Evolutionary conservation across 495 filamentous ascomycete species (phyloP).

Genomic region (Penicillium turbatum): DNA sequence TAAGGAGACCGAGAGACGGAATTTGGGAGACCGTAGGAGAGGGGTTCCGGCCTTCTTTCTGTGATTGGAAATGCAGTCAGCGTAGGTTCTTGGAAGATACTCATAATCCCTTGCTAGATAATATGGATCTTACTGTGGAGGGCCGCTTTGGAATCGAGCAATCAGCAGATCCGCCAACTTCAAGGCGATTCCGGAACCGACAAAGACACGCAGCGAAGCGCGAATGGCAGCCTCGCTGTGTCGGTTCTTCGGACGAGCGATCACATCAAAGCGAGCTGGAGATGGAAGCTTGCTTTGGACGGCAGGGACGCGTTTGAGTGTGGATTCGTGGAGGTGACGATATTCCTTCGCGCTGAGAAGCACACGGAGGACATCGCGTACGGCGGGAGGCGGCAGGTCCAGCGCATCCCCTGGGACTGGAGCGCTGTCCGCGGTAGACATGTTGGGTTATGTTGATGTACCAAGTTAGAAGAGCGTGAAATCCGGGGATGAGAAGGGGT

Average conservation of each 20-base stretch:
- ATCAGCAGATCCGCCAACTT: slow-evolving; percentile 61
- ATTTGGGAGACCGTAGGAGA: slow-evolving; percentile 62
- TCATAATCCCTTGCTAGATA: neutral
- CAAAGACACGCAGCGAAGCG: slow-evolving; percentile 69
- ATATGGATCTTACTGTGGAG: slow-evolving; percentile 23
- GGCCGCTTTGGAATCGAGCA: slow-evolving; percentile 40
- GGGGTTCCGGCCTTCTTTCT: slow-evolving; percentile 45
- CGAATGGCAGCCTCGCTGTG: slow-evolving; percentile 78
- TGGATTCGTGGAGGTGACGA: slow-evolving; percentile 70
- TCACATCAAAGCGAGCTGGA: slow-evolving; percentile 50
- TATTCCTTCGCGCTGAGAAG: slow-evolving; percentile 84
- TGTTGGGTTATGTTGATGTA: slow-evolving; percentile 5
- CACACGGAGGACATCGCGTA: slow-evolving; percentile 75
- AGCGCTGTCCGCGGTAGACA: slow-evolving; percentile 14
- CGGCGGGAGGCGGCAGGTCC: slow-evolving; percentile 23
- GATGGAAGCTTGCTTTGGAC: slow-evolving; percentile 57
- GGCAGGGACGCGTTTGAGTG: slow-evolving; percentile 60
- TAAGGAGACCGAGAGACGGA: slow-evolving; percentile 75
- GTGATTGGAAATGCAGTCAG: neutral
- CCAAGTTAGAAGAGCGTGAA: neutral
- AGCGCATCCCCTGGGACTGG: slow-evolving; percentile 7
- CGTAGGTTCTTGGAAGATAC: neutral
- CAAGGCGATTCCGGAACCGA: slow-evolving; percentile 62
- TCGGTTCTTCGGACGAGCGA: slow-evolving; percentile 54
- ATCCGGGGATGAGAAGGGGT: slow-evolving; percentile 4